Evolutionary conservation across 139 green algal species (phyloP), one percentile per base, ranked within the genome.

Genomic region (Haematococcus sp.): DNA sequence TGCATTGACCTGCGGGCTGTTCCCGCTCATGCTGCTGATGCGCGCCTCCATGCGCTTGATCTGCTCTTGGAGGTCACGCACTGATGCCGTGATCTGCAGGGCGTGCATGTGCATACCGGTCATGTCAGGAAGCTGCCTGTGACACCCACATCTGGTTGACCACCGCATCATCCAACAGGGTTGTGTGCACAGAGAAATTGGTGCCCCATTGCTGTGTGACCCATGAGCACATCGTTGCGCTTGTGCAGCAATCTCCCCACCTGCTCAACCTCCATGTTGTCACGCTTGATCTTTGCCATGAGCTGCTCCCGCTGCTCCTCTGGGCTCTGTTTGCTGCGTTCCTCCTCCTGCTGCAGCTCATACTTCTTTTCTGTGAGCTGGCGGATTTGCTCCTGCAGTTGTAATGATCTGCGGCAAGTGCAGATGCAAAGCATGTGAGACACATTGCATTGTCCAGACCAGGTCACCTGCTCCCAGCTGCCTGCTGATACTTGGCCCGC

Each of bases 241-340:
- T 19, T 7, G 40, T 49, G 40, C 40, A 49, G 40, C 7, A 11
- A 49, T 11, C 7, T 22, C n/a, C 74, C 1, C 59, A 81, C 76
- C 76, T 82, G 76, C 61, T 89, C 88, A 19, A 85, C 70, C 52
- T 87, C 85, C 32, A 81, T 78, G 63, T 94, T 93, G 76, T 94
- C 88, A 17, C 79, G 74, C 76, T 90, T 90, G 56, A 94, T 91
- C 74, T 91, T 84, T 27, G 81, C 70, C 79, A 86, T 81, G 15
- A 90, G 79, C 58, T 81, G 68, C 67, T 85, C 79, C 7, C 81
- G 76, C 77, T 90, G 82, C 74, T 93, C 88, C 72, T 92, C 86
- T 40, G 89, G 88, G 7, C 61, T 79, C 54, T 84, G 55, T 72
- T 84, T 83, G 59, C 70, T 76, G 51, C 68, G 73, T 22, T 83